A percentile compares a stretch with the other conserved stretches of the same genome.
These are phyloP conservation scores for Exophiala calicioides DNA, from an alignment of 2,329 filamentous ascomycete genomes.

Conservation along the genomic window DNA sequence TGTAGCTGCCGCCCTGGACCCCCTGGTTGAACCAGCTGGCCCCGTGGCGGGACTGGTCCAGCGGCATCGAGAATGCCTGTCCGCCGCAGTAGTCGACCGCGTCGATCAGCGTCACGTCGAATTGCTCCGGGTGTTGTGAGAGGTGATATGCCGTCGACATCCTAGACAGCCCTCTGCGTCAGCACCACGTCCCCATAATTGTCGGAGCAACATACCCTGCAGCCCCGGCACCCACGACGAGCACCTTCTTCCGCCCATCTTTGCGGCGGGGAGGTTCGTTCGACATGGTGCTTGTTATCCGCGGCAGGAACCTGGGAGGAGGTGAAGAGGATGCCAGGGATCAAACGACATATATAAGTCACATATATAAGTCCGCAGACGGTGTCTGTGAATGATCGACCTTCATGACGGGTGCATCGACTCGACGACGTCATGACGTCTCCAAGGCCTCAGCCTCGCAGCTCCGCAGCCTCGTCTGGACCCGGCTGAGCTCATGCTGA, in stretches of 20 bases:
- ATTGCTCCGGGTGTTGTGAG: slow-evolving; percentile 64
- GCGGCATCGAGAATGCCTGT: slow-evolving; percentile 59
- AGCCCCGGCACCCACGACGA: slow-evolving; percentile 64
- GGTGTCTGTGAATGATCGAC: too few relatives aligned
- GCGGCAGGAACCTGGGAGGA: background rate
- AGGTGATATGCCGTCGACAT: slow-evolving; percentile 58
- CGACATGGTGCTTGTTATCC: slow-evolving; percentile 15
- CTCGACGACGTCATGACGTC: slow-evolving; percentile 7
- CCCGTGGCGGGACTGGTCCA: slow-evolving; percentile 59
- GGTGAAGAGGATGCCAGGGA: background rate
- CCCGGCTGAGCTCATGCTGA: too few relatives aligned
- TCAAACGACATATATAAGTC: too few relatives aligned
- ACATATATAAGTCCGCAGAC: too few relatives aligned
- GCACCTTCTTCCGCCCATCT: slow-evolving; percentile 49
- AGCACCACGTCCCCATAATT: background rate
- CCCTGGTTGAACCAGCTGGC: slow-evolving; percentile 63
- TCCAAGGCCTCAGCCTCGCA: background rate
- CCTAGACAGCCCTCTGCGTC: slow-evolving; percentile 1
- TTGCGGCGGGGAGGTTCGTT: slow-evolving; percentile 18
- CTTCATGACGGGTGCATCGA: background rate
- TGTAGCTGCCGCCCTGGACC: slow-evolving; percentile 62
- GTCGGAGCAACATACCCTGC: slow-evolving; percentile 50
- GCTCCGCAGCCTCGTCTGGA: background rate
- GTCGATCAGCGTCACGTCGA: slow-evolving; percentile 66
- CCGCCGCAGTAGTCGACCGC: slow-evolving; percentile 60